A percentile compares a stretch with the other conserved stretches of the same genome.
These are phyloP conservation scores for Cokeromyces recurvatus DNA, from an alignment of 371 early-diverging fungal species.

Conservation along the genomic window DNA sequence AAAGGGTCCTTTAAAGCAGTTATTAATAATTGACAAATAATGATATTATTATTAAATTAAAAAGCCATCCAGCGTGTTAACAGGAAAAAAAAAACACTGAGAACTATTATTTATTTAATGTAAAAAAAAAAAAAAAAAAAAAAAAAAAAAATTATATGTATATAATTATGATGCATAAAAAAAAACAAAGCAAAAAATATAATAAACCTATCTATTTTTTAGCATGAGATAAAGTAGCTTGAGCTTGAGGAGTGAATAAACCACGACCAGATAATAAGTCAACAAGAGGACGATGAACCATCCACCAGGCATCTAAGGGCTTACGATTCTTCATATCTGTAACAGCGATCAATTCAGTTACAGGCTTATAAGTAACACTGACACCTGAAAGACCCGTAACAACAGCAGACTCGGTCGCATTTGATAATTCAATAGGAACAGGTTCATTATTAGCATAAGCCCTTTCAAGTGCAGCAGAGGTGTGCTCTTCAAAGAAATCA, in stretches of 20 bases:
- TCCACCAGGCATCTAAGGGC: constrained; percentile 78
- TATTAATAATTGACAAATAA: no score
- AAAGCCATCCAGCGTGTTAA: no score
- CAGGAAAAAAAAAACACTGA: no score
- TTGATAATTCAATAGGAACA: constrained; percentile 59
- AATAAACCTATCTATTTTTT: not conserved
- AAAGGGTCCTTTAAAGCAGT: no score
- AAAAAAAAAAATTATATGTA: no score
- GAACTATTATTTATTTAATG: no score
- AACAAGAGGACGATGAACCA: constrained; percentile 44
- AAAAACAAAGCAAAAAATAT: no score
- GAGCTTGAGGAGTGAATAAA: constrained; percentile 33
- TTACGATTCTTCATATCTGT: constrained; percentile 81
- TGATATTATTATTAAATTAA: no score
- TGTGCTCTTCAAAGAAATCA: constrained; percentile 53
- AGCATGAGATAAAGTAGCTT: constrained; percentile 14
- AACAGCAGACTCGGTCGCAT: constrained; percentile 55
- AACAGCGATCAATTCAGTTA: constrained; percentile 59
- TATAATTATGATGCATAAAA: no score
- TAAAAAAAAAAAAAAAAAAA: no score
- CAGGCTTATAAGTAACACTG: constrained; percentile 67
- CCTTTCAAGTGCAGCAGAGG: constrained; percentile 22
- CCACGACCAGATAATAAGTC: constrained; percentile 41
- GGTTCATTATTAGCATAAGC: constrained; percentile 16
- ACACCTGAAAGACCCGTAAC: constrained; percentile 87